These are phyloP conservation scores for Salvia hispanica DNA, from an alignment of 257 asterid species.

Conservation along the genomic window DNA sequence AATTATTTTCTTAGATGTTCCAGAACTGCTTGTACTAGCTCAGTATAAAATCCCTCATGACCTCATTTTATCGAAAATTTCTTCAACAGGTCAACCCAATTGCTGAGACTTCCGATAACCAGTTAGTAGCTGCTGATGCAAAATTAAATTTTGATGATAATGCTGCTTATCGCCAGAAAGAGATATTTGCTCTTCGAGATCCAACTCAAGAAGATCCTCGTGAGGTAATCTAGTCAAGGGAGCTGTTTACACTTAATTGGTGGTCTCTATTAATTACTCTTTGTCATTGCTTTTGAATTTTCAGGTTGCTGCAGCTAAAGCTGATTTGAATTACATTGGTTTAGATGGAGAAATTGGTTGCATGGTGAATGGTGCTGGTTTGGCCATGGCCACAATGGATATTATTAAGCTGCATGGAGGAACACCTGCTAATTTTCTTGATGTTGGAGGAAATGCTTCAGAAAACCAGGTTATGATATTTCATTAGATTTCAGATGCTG, in stretches of 20 bases:
- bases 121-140: conserved; percentile 97
- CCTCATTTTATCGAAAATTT: conserved; percentile 1
- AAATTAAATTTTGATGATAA: conserved; percentile 96
- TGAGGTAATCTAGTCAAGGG: conserved; percentile 54
- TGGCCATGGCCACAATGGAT: conserved; percentile 99
- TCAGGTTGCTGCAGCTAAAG: conserved; percentile 97
- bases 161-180: conserved; percentile 93
- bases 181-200: conserved; percentile 80
- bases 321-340: conserved; percentile 95
- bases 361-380: conserved; percentile 99
- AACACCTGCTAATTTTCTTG: conserved; percentile 99
- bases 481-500: not conserved
- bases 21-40: conserved; percentile 14
- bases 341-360: conserved; percentile 99
- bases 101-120: conserved; percentile 91
- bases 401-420: conserved; percentile 96
- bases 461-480: conserved; percentile 73
- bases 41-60: conserved; percentile 6
- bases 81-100: conserved; percentile 83
- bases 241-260: not conserved
- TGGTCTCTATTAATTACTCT: not conserved
- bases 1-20: not conserved
- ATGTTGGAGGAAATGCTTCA: conserved; percentile 98
- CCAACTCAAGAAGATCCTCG: conserved; percentile 98
- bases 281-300: not conserved